phyloP scores from a whole-genome alignment of 2,329 filamentous ascomycete species.

The Sarocladium strictum region DNA sequence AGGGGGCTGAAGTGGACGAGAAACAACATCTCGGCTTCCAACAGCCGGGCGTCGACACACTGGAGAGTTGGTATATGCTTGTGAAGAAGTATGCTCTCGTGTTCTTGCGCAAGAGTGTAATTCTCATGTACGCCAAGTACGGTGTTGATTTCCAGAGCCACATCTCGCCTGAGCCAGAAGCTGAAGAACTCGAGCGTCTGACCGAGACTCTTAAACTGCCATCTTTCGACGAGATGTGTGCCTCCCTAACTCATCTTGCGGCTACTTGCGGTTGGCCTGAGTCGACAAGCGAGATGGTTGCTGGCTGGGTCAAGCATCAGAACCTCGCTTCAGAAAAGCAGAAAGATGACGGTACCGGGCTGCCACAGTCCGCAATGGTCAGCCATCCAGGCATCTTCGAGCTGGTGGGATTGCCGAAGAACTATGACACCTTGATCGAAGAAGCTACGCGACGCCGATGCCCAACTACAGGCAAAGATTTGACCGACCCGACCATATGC shows the following conservation, averaged over 20 bases:
- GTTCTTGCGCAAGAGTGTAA: conserved; percentile 78
- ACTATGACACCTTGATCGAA: conserved; percentile 88
- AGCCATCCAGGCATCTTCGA: conserved; percentile 92
- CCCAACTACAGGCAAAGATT: conserved; percentile 83
- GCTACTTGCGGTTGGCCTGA: conserved; percentile 43
- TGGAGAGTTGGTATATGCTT: conserved; percentile 52
- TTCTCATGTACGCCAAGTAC: conserved; percentile 82
- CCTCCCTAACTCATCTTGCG: conserved; percentile 43
- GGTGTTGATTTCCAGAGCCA: conserved; percentile 81
- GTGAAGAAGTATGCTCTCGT: conserved; percentile 79
- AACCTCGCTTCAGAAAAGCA: conserved; percentile 31
- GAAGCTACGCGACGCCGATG: conserved; percentile 80
- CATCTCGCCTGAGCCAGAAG: conserved; percentile 55
- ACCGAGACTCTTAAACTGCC: conserved; percentile 71
- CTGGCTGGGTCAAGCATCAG: conserved; percentile 71
- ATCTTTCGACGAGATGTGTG: conserved; percentile 71
- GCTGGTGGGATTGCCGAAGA: conserved; percentile 83
- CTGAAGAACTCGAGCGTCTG: conserved; percentile 76
- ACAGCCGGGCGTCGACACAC: conserved; percentile 46
- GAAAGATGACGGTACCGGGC: conserved; percentile 2
- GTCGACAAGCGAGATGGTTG: conserved; percentile 39
- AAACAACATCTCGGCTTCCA: conserved; percentile 42
- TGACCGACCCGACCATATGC: conserved; percentile 86
- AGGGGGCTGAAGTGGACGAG: background rate
- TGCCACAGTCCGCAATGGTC: conserved; percentile 39